Evolutionary conservation across 371 early-diverging fungal species (phyloP), one percentile per base, ranked within the genome.

Genomic region (Syncephalastrum sp.): DNA sequence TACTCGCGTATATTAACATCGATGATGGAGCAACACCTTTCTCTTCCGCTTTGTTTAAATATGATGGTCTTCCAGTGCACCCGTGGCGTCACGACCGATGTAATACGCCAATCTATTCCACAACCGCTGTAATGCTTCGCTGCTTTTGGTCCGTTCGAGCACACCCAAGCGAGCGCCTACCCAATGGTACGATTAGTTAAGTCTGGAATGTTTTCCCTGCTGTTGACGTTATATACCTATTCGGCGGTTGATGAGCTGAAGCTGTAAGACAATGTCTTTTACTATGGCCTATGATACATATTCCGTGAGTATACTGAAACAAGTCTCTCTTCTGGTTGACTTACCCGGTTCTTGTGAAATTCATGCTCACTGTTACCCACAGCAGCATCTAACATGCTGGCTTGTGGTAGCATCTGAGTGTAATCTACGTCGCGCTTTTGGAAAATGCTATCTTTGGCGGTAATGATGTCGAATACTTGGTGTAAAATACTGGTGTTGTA

Each of bases 71-170:
- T 57, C 45, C 48, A 46, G 25, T 19, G 49, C 27, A 10, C 38
- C 38, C 38, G 57, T 53, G 13, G 52, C 48, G 3, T 68, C 54
- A 41, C 61, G 58, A 6, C 67, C 67, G 13, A 67, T 53, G 23
- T 60, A 51, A 43, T 72, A 72, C 14, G 67, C 63, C 29, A 77
- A 41, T 21, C 74, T 49, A 44, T 57, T 63, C 72, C 74, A 77
- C 1, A 74, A 53, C 27, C 78, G 50, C 43, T 74, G 74, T 38
- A 72, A 53, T 16, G 59, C 64, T 61, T 73, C 78, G 47, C 63
- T 70, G 42, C 74, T 60, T 63, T 63, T 67, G 67, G 44, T 65
- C 59, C 3, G 64, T 68, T 10, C 69, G 63, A n/a, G 63, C 61
- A 45, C 68, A 60, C 69, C 73, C 16, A 70, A 42, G 42, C 53